These are phyloP conservation scores for Teratosphaeria nubilosa DNA, from an alignment of 2,329 filamentous ascomycete genomes.

Conservation along the genomic window DNA sequence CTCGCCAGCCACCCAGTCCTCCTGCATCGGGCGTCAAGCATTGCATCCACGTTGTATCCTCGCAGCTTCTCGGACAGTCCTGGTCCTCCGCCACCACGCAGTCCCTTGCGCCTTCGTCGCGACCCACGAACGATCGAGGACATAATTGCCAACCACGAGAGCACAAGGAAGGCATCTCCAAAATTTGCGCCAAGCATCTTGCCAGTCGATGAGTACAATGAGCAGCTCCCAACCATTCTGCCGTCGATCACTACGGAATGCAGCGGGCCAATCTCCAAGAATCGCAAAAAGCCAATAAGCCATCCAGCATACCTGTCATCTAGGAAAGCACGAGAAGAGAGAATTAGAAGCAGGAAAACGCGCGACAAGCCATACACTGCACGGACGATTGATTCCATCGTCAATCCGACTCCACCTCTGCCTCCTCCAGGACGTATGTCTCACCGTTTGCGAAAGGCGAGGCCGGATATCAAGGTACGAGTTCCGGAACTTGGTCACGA, in stretches of 20 bases:
- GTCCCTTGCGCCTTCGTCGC: slow-evolving; percentile 19
- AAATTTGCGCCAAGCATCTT: slow-evolving; percentile 21
- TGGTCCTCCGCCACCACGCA: slow-evolving; percentile 26
- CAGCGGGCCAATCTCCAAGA: slow-evolving; percentile 20
- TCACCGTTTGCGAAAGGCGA: slow-evolving; percentile 19
- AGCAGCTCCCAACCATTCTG: slow-evolving; percentile 14
- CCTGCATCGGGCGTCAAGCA: slow-evolving; percentile 22
- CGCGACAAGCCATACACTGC: slow-evolving; percentile 18
- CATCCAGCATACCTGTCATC: slow-evolving; percentile 10
- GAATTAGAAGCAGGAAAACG: slow-evolving; percentile 23
- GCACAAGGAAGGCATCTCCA: slow-evolving; percentile 13
- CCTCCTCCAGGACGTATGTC: slow-evolving; percentile 1
- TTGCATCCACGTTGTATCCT: slow-evolving; percentile 18
- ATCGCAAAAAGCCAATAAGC: slow-evolving; percentile 12
- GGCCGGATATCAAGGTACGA: slow-evolving; percentile 23
- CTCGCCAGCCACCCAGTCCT: slow-evolving; percentile 22
- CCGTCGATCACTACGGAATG: slow-evolving; percentile 24
- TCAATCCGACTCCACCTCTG: slow-evolving; percentile 11
- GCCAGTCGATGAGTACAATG: slow-evolving; percentile 16
- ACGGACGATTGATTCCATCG: slow-evolving; percentile 19
- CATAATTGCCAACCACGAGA: slow-evolving; percentile 11
- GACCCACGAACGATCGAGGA: slow-evolving; percentile 19
- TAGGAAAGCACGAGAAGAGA: slow-evolving; percentile 23
- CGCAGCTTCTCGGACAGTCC: slow-evolving; percentile 22
- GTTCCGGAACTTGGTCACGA: slow-evolving; percentile 1